Percentiles rank a stretch among this genome's conserved stretches.
phyloP scores from a whole-genome alignment of 192 early-diverging fungal genomes.

The Backusella tarrabulga region DNA sequence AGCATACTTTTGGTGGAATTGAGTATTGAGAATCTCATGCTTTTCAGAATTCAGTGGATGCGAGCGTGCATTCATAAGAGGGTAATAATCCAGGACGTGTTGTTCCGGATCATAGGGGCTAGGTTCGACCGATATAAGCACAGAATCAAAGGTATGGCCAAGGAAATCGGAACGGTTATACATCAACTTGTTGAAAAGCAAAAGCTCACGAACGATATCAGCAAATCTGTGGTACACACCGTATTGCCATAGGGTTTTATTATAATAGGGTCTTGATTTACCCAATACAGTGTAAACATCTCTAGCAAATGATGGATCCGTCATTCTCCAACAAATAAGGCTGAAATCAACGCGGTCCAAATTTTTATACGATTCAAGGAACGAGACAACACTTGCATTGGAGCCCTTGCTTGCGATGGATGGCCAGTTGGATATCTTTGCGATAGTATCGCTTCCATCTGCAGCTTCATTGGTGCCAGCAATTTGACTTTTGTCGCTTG shows the following conservation, averaged over 20 bases:
- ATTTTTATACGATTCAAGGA: slow-evolving; percentile 12
- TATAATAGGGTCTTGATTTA: slow-evolving; percentile 24
- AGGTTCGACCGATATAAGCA: background rate
- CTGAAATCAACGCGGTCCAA: slow-evolving; percentile 14
- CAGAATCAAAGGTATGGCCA: background rate
- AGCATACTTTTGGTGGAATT: slow-evolving; percentile 38
- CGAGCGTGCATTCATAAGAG: slow-evolving; percentile 51
- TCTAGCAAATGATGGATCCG: slow-evolving; percentile 19
- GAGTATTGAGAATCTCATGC: slow-evolving; percentile 38
- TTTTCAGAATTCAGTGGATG: slow-evolving; percentile 7
- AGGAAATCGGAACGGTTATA: background rate
- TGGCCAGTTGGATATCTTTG: slow-evolving; percentile 17
- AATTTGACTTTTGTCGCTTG: background rate
- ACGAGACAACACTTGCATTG: slow-evolving; percentile 15
- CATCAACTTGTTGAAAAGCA: slow-evolving; percentile 4
- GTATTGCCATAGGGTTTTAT: slow-evolving; percentile 34
- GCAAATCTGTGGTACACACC: slow-evolving; percentile 37
- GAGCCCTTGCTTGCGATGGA: slow-evolving; percentile 12
- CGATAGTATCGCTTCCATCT: background rate
- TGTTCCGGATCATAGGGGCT: slow-evolving; percentile 1
- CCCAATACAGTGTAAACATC: slow-evolving; percentile 33
- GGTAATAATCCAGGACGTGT: slow-evolving; percentile 39
- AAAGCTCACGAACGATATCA: slow-evolving; percentile 35
- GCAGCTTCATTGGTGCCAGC: slow-evolving; percentile 3
- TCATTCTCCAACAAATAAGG: slow-evolving; percentile 23